phyloP scores from a whole-genome alignment of 208 protist species.

The Acanthamoeba castellanii region DNA sequence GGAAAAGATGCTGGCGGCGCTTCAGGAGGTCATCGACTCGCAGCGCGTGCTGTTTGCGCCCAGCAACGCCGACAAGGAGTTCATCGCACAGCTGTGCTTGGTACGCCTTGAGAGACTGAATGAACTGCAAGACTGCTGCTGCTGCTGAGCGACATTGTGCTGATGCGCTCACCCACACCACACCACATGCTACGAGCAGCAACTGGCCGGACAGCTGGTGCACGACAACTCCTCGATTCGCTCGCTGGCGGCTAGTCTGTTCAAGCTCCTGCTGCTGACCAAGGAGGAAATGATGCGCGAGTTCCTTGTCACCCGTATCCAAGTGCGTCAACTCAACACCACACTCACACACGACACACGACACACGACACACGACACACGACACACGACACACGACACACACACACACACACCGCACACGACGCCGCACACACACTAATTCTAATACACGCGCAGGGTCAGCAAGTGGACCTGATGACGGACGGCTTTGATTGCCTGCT shows the following conservation, averaged over 20 bases:
- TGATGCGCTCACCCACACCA: too few relatives aligned
- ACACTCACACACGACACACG: not conserved
- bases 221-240: constrained; percentile 63
- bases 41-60: constrained; percentile 41
- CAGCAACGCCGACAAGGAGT: constrained; percentile 41
- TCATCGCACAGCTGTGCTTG: constrained; percentile 10
- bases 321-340: not conserved
- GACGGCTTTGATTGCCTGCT: constrained; percentile 62
- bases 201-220: not conserved
- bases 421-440: not conserved
- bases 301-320: constrained; percentile 19
- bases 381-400: not conserved
- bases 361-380: not conserved
- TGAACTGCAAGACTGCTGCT: too few relatives aligned
- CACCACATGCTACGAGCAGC: not conserved
- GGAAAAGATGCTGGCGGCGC: not conserved
- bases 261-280: constrained; percentile 58
- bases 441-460: constrained; percentile 29
- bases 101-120: not conserved
- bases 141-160: too few relatives aligned
- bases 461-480: constrained; percentile 33
- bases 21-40: constrained; percentile 13
- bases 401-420: not conserved
- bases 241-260: constrained; percentile 21
- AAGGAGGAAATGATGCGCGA: constrained; percentile 69